Evolutionary conservation across 805 yeast genomes (phyloP).

Genomic region (Schwanniomyces occidentalis): DNA sequence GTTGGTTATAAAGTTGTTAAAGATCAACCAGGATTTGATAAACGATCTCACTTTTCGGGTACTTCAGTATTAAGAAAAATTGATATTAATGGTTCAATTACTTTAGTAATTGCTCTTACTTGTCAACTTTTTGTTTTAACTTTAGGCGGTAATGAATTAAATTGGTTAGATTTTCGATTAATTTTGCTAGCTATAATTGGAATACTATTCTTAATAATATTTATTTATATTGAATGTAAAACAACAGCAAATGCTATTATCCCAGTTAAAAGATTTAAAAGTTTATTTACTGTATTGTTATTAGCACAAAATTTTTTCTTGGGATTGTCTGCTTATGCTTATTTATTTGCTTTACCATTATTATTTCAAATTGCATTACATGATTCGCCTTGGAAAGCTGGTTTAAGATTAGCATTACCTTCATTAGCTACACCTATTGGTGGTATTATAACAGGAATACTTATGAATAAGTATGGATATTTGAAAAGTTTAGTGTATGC

Average conservation of each 20-base stretch:
- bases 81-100: constrained; percentile 33
- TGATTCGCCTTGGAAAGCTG: constrained; percentile 41
- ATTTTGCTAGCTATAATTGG: constrained; percentile 14
- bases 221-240: constrained; percentile 18
- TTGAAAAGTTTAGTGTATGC: constrained; percentile 25
- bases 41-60: constrained; percentile 3
- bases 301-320: constrained; percentile 33
- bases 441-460: constrained; percentile 37
- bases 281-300: constrained; percentile 20
- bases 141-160: constrained; percentile 21
- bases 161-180: constrained; percentile 14
- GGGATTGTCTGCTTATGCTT: constrained; percentile 41
- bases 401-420: constrained; percentile 42
- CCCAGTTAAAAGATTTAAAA: constrained; percentile 26
- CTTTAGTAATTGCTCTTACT: constrained; percentile 32
- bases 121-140: constrained; percentile 28
- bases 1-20: constrained; percentile 26
- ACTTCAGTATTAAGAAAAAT: constrained; percentile 19
- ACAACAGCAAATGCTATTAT: constrained; percentile 32
- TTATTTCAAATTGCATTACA: constrained; percentile 43
- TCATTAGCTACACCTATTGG: constrained; percentile 45
- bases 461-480: constrained; percentile 31
- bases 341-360: constrained; percentile 42
- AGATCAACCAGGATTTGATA: constrained; percentile 25
- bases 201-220: constrained; percentile 11